Evolutionary conservation across 768 basidiomycete genomes (phyloP).

Genomic region (Lactarius tabidus): DNA sequence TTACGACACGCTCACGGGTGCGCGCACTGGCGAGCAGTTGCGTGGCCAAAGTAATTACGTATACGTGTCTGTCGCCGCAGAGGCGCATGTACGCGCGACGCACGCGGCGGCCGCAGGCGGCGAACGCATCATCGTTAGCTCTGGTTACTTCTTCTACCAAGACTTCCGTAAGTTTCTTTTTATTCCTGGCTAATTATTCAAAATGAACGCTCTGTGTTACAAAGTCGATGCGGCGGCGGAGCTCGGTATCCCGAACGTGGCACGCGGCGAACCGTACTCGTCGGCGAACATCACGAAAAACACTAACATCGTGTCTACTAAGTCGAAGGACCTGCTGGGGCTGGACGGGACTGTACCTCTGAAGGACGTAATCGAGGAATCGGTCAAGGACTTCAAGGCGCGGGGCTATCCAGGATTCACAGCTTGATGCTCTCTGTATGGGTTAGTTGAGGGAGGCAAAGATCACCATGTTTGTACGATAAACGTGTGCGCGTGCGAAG

Average conservation of each 20-base stretch:
- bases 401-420: constrained; percentile 17
- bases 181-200: background rate
- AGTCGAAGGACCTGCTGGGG: constrained; percentile 9
- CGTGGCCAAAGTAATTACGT: constrained; percentile 6
- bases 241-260: constrained; percentile 7
- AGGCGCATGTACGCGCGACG: constrained; percentile 16
- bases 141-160: constrained; percentile 13
- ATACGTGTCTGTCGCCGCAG: background rate
- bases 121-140: constrained; percentile 12
- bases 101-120: constrained; percentile 7
- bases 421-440: background rate
- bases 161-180: constrained; percentile 4
- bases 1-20: constrained; percentile 13
- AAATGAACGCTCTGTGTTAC: background rate
- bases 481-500: background rate
- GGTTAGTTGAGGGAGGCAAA: background rate
- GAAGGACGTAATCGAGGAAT: constrained; percentile 10
- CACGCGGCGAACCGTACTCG: constrained; percentile 14
- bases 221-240: constrained; percentile 13
- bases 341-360: background rate
- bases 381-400: constrained; percentile 9
- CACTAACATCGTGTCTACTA: background rate
- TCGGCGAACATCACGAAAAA: background rate
- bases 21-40: constrained; percentile 1
- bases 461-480: background rate